Evolutionary conservation across 2,329 filamentous ascomycete species (phyloP), one percentile per base, ranked within the genome.

Genomic region (Claviceps arundinis): DNA sequence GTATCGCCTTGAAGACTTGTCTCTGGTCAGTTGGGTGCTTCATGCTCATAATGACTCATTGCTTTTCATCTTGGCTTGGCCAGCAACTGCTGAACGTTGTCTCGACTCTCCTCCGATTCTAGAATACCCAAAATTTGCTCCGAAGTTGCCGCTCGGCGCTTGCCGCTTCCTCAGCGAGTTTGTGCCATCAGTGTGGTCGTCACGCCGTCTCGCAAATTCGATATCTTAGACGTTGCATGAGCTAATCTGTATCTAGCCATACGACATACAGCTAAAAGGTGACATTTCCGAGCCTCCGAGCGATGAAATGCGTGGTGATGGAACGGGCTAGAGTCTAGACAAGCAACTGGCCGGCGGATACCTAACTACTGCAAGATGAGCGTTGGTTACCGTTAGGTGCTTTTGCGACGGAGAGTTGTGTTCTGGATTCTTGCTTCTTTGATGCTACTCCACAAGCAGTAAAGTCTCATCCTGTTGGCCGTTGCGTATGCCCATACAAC

Each of bases 141-240:
- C 34, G 26, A 16, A 44, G 38, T 40, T 30, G 34, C 41, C 41
- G 34, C n/a, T n/a, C n/a, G n/a, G n/a, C n/a, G n/a, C 51, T 46
- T 52, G 51, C 46, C 30, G 47, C 30, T 49, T 48, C 40, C 17
- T n/a, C 46, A 38, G 9, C 46, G 16, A 44, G 30, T 47, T 47
- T 49, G 51, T 43, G 51, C 40, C 37, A 41, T 46, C 26, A 7
- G 13, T 13, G 22, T 19, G 37, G 38, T 43, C 44, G 16, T 51
- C 22, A 26, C 9, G 24, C 19, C 34, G 22, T 49, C 47, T 49
- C 37, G 16, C 14, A 34, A 30, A 24, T 19, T 17, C 9, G 37
- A 17, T 19, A 16, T 38, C 7, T 17, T 16, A 30, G 26, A 19
- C 42, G 14, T 11, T 14, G 14, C 17, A 37, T 48, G 17, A 48